Percentiles rank a stretch among this genome's conserved stretches.
Conservation (phyloP, 129 eudicot species). For the Solidago caesia region DNA sequence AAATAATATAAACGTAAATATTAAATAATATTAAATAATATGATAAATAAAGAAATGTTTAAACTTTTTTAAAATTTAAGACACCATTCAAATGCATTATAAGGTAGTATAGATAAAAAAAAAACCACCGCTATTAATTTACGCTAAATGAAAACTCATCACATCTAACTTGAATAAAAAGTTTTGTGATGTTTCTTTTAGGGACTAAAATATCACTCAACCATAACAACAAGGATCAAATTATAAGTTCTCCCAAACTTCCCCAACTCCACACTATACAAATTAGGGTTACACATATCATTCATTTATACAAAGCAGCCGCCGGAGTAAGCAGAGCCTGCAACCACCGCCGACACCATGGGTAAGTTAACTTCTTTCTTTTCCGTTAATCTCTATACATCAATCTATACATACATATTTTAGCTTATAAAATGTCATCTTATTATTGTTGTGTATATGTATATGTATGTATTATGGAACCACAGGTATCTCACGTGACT, state of each 20-base stretch:
- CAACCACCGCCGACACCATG: conserved; percentile 19
- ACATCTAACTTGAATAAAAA: too few relatives aligned
- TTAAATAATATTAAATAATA: too few relatives aligned
- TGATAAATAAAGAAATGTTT: too few relatives aligned
- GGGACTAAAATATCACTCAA: neutral
- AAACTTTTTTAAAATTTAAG: too few relatives aligned
- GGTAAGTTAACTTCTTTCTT: conserved; percentile 4
- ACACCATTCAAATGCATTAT: too few relatives aligned
- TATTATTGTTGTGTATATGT: neutral
- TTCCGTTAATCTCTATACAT: neutral
- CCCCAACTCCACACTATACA: neutral
- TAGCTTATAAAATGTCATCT: neutral
- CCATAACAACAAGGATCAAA: neutral
- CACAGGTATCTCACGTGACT: conserved; percentile 31
- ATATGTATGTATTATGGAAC: neutral
- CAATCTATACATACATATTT: neutral
- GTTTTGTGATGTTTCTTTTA: neutral
- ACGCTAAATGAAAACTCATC: too few relatives aligned
- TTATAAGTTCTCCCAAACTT: neutral
- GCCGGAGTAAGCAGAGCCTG: conserved; percentile 5
- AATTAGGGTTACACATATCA: conserved; percentile 2
- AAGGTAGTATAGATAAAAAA: too few relatives aligned
- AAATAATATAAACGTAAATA: too few relatives aligned
- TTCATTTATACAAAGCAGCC: neutral
- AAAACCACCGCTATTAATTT: too few relatives aligned